phyloP scores from a whole-genome alignment of 2,329 filamentous ascomycete species.

The Stagonosporopsis rhizophila region DNA sequence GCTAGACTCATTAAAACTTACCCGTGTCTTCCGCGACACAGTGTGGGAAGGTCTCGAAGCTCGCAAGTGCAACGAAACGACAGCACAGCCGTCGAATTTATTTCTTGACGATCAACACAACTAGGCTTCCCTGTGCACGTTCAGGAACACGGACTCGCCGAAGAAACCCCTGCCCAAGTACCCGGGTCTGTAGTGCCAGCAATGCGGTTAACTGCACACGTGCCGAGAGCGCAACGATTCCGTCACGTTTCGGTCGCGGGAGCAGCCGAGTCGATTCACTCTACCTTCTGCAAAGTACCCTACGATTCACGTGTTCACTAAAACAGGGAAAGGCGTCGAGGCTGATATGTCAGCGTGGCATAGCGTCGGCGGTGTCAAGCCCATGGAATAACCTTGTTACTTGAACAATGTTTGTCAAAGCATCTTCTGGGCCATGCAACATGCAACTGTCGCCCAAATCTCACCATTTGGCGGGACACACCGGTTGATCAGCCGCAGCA shows the following conservation, averaged over 20 bases:
- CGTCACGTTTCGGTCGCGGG: constrained; percentile 34
- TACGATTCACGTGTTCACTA: background rate
- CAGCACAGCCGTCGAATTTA: constrained; percentile 12
- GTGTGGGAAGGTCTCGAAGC: constrained; percentile 5
- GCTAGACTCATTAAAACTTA: constrained; percentile 24
- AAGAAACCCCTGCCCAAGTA: constrained; percentile 34
- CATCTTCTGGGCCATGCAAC: constrained; percentile 12
- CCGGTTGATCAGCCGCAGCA: constrained; percentile 21
- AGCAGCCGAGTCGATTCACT: constrained; percentile 35
- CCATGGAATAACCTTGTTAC: constrained; percentile 16
- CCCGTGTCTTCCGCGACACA: constrained; percentile 22
- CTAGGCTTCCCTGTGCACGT: constrained; percentile 24
- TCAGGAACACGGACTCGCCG: constrained; percentile 42
- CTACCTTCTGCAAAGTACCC: background rate
- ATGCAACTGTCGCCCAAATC: constrained; percentile 17
- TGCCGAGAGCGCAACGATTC: constrained; percentile 22
- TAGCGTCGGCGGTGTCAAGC: constrained; percentile 1
- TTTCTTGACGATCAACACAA: constrained; percentile 30
- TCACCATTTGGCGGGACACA: constrained; percentile 13
- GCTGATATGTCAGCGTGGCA: constrained; percentile 1
- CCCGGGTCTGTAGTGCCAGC: constrained; percentile 31
- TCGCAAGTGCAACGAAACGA: constrained; percentile 6
- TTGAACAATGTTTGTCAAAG: background rate
- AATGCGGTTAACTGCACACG: constrained; percentile 30
- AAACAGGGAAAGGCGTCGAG: background rate